These are phyloP conservation scores for Tuctoria greenei DNA, from an alignment of 176 grass and related monocot genomes.

Conservation along the genomic window DNA sequence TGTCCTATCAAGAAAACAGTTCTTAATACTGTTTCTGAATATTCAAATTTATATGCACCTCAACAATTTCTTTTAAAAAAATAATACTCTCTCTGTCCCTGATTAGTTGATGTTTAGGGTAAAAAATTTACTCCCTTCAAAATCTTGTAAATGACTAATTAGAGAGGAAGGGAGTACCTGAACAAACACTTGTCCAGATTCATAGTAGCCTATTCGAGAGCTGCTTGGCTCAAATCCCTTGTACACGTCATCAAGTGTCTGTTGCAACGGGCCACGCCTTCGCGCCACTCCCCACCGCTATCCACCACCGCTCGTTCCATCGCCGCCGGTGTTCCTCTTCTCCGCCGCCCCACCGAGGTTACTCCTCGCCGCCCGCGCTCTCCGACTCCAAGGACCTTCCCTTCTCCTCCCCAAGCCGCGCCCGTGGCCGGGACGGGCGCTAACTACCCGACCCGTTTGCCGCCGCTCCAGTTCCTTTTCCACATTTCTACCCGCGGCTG, in stretches of 20 bases:
- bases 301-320: background rate
- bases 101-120: no score
- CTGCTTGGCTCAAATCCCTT: background rate
- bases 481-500: slow-evolving; percentile 32
- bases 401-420: background rate
- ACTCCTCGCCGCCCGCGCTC: background rate
- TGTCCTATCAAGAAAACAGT: no score
- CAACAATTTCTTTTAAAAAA: no score
- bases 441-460: slow-evolving; percentile 33
- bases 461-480: background rate
- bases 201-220: no score
- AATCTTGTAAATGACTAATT: no score
- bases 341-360: background rate
- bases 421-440: background rate
- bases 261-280: slow-evolving; percentile 15
- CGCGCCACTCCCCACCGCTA: background rate
- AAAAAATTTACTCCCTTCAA: no score
- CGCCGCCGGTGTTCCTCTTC: background rate
- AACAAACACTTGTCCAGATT: no score
- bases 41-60: no score
- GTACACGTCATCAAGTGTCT: slow-evolving; percentile 15
- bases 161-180: no score
- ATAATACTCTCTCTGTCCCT: no score
- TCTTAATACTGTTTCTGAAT: no score
- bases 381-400: background rate